Conservation (phyloP, 352 stramenopile species). For the Globisporangium paddicum region DNA sequence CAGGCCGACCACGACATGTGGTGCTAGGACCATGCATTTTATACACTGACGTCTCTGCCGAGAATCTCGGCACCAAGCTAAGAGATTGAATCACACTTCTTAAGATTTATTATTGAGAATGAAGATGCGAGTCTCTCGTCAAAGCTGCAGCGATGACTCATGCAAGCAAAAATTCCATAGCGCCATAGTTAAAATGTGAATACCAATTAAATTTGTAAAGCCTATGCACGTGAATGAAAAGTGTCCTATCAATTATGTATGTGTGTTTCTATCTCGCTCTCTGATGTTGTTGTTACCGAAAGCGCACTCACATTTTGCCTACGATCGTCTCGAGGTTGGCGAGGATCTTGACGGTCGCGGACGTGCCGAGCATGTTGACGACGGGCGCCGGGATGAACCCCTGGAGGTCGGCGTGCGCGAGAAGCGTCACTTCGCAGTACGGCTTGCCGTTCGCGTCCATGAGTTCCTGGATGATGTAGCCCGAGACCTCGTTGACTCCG, state of each 20-base stretch:
- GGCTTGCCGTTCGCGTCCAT: slow-evolving; percentile 36
- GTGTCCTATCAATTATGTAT: neutral
- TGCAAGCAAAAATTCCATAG: too few relatives aligned
- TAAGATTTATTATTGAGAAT: slow-evolving; percentile 12
- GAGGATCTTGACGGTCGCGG: slow-evolving; percentile 79
- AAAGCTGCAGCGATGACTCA: too few relatives aligned
- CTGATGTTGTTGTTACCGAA: too few relatives aligned
- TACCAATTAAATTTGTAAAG: neutral
- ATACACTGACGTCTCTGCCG: neutral
- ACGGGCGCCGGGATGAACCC: slow-evolving; percentile 78
- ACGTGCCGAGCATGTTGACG: slow-evolving; percentile 84
- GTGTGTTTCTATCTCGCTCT: neutral
- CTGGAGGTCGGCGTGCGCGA: slow-evolving; percentile 70
- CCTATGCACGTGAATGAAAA: neutral
- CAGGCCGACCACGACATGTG: slow-evolving; percentile 9
- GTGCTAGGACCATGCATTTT: slow-evolving; percentile 3
- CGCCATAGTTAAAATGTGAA: too few relatives aligned
- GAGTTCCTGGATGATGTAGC: slow-evolving; percentile 71
- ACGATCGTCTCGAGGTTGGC: slow-evolving; percentile 56
- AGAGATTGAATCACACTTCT: too few relatives aligned
- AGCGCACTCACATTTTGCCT: neutral
- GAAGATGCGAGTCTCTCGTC: neutral
- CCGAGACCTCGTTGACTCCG: slow-evolving; percentile 62
- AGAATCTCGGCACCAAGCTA: too few relatives aligned
- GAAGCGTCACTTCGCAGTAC: slow-evolving; percentile 68